Percentiles rank a stretch among this genome's conserved stretches.
These are phyloP conservation scores for Pistacia vera DNA, from an alignment of 345 rosid genomes.

Conservation along the genomic window DNA sequence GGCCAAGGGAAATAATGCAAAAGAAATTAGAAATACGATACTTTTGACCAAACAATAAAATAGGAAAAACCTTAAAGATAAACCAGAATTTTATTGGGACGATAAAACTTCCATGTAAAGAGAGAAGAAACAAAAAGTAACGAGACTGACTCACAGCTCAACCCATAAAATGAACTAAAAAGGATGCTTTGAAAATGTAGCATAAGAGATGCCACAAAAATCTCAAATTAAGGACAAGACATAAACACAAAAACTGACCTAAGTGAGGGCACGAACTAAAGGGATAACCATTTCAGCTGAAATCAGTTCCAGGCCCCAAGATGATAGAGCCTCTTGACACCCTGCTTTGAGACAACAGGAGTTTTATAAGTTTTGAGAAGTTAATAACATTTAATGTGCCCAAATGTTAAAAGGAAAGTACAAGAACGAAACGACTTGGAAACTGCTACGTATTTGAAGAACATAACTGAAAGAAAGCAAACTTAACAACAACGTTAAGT, in stretches of 20 bases:
- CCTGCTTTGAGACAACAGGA: slow-evolving; percentile 96
- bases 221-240: slow-evolving; percentile 57
- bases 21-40: slow-evolving; percentile 9
- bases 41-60: neutral
- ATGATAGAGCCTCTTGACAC: slow-evolving; percentile 90
- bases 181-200: slow-evolving; percentile 49
- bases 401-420: slow-evolving; percentile 50
- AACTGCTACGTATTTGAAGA: slow-evolving; percentile 50
- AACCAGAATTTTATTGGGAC: slow-evolving; percentile 24
- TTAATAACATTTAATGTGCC: slow-evolving; percentile 48
- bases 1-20: neutral
- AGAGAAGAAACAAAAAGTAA: slow-evolving; percentile 34
- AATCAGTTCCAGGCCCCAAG: slow-evolving; percentile 98
- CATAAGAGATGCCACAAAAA: slow-evolving; percentile 56
- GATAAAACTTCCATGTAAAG: slow-evolving; percentile 23
- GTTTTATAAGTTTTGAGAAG: slow-evolving; percentile 63
- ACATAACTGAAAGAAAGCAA: slow-evolving; percentile 34
- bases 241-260: slow-evolving; percentile 89
- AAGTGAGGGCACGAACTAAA: slow-evolving; percentile 68
- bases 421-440: slow-evolving; percentile 46
- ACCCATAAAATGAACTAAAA: slow-evolving; percentile 38
- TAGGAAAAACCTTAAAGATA: neutral
- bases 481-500: slow-evolving; percentile 20
- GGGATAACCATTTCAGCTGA: slow-evolving; percentile 86
- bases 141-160: slow-evolving; percentile 33